These are phyloP conservation scores for Luffa acutangula DNA, from an alignment of 306 rosid genomes.

Conservation along the genomic window DNA sequence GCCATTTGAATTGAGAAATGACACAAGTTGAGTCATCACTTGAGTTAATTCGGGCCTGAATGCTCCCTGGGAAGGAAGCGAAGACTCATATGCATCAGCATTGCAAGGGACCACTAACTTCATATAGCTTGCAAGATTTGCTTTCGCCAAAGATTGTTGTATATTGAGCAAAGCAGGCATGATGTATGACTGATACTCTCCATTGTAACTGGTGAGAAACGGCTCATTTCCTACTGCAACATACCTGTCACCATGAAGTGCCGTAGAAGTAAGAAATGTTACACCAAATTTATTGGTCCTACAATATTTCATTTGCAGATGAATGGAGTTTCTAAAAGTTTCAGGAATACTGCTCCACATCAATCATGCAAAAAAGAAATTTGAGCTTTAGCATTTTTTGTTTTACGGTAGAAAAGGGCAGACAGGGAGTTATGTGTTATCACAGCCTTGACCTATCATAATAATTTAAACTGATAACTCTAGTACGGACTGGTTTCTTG, in stretches of 20 bases:
- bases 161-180: conserved; percentile 66
- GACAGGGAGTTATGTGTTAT: not conserved
- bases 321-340: not conserved
- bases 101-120: conserved; percentile 95
- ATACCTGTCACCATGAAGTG: conserved; percentile 40
- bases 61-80: conserved; percentile 86
- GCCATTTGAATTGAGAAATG: conserved; percentile 80
- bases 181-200: conserved; percentile 60
- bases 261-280: not conserved
- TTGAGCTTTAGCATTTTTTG: not conserved
- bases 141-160: conserved; percentile 77
- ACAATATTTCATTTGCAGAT: not conserved
- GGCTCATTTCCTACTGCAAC: conserved; percentile 96
- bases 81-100: conserved; percentile 82
- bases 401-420: not conserved
- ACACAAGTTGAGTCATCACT: conserved; percentile 62
- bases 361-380: not conserved
- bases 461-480: not conserved
- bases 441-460: not conserved
- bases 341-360: not conserved
- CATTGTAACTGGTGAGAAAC: conserved; percentile 69
- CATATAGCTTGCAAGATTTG: conserved; percentile 70
- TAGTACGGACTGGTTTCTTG: not conserved
- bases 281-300: not conserved
- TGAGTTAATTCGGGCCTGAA: conserved; percentile 72